Percentiles rank a stretch among this genome's conserved stretches.
These are phyloP conservation scores for Beauveria scarabaeidicola DNA, from an alignment of 2,329 filamentous ascomycete genomes.

Conservation along the genomic window DNA sequence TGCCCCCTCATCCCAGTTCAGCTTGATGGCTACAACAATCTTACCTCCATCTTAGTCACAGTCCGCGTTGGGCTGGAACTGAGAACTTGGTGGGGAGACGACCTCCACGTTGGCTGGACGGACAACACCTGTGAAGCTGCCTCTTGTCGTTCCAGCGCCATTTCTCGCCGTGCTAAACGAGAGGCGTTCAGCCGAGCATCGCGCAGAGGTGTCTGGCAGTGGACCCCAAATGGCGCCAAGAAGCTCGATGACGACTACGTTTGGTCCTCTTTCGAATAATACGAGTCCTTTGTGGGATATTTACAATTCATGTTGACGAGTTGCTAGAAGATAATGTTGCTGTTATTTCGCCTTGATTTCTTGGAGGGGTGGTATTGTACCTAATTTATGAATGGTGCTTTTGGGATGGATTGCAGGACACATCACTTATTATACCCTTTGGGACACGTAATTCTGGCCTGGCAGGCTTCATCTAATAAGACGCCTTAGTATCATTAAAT, in stretches of 20 bases:
- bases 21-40: slow-evolving; percentile 29
- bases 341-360: slow-evolving; percentile 11
- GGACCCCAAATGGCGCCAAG: slow-evolving; percentile 24
- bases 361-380: slow-evolving; percentile 10
- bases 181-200: slow-evolving; percentile 24
- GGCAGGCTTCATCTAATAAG: neutral
- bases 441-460: neutral
- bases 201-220: slow-evolving; percentile 26
- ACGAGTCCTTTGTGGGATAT: neutral
- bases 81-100: slow-evolving; percentile 34
- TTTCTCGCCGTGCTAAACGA: slow-evolving; percentile 22
- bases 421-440: neutral
- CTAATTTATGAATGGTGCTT: slow-evolving; percentile 1
- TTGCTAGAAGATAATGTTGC: slow-evolving; percentile 10
- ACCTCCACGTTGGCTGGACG: slow-evolving; percentile 32
- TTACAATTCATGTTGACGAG: slow-evolving; percentile 4
- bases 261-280: slow-evolving; percentile 12
- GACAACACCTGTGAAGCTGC: slow-evolving; percentile 33
- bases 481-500: neutral
- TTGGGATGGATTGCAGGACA: neutral
- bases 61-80: slow-evolving; percentile 29
- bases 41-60: slow-evolving; percentile 31
- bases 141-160: slow-evolving; percentile 23
- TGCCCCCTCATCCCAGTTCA: slow-evolving; percentile 28
- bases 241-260: slow-evolving; percentile 25